Evolutionary conservation across 345 rosid species (phyloP).

Genomic region (Pseudoturritis turrita): DNA sequence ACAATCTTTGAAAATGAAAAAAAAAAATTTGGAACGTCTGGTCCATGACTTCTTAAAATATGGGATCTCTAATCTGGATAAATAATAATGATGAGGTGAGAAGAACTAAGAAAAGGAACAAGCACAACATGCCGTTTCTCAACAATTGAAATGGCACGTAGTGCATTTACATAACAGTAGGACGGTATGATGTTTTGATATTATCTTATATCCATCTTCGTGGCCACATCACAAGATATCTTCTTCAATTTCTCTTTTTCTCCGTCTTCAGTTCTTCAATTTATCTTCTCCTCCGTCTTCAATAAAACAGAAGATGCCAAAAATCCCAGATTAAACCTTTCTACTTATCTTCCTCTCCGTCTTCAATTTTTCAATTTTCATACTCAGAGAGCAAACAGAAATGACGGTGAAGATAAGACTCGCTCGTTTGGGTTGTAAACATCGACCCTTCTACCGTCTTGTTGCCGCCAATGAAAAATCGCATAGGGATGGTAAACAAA

Average conservation of each 20-base stretch:
- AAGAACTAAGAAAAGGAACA: no score
- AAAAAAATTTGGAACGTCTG: no score
- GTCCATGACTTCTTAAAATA: no score
- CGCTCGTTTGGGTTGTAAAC: slow-evolving; percentile 68
- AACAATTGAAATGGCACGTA: background rate
- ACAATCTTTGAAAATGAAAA: no score
- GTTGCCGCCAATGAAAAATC: slow-evolving; percentile 84
- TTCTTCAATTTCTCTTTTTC: no score
- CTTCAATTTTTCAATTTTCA: background rate
- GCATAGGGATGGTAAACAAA: slow-evolving; percentile 80
- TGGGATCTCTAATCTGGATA: no score
- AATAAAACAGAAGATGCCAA: background rate
- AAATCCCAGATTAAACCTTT: background rate
- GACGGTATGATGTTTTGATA: background rate
- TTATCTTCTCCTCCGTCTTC: no score
- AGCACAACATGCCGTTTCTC: background rate
- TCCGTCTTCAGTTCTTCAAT: no score
- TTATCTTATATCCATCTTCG: no score
- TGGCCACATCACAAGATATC: no score
- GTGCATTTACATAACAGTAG: background rate
- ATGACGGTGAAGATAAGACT: slow-evolving; percentile 76
- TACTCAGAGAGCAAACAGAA: background rate
- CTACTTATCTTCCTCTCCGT: background rate
- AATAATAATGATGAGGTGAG: no score
- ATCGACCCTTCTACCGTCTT: slow-evolving; percentile 69